Percentiles rank a stretch among this genome's conserved stretches.
phyloP scores from a whole-genome alignment of 768 basidiomycete genomes.

The Serendipita vermifera region DNA sequence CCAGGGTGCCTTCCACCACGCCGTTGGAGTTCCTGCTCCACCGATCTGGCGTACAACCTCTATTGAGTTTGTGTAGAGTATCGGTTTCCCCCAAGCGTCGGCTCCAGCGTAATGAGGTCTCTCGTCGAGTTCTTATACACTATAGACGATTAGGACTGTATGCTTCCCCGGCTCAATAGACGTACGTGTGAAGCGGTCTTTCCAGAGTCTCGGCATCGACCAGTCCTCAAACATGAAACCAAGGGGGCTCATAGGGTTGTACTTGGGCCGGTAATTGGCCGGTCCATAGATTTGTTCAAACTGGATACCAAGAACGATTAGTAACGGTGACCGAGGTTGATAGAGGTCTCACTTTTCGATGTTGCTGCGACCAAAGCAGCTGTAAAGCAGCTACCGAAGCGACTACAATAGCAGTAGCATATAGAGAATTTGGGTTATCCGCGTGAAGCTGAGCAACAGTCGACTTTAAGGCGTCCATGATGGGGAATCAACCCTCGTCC shows the following conservation, averaged over 20 bases:
- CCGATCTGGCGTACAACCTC: neutral
- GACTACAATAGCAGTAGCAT: too few species aligned
- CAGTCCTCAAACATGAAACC: neutral
- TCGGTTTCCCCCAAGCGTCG: neutral
- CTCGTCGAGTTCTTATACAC: neutral
- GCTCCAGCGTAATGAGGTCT: neutral
- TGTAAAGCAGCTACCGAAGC: neutral
- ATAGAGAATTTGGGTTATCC: too few species aligned
- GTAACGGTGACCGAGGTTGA: neutral
- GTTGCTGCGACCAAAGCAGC: neutral
- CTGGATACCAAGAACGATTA: neutral
- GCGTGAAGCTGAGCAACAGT: too few species aligned
- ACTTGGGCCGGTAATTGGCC: neutral
- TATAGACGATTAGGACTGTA: neutral
- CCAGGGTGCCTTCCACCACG: neutral
- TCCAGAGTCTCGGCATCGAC: neutral
- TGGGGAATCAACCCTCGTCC: too few species aligned
- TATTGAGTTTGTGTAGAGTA: neutral
- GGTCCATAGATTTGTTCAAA: neutral
- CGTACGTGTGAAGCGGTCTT: neutral
- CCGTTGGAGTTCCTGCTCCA: too few species aligned
- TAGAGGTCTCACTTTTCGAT: neutral
- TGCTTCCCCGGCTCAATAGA: neutral
- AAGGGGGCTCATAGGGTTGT: neutral
- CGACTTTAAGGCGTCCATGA: too few species aligned